These are phyloP conservation scores for Naganishia vishniacii DNA, from an alignment of 768 basidiomycete species.

Conservation along the genomic window DNA sequence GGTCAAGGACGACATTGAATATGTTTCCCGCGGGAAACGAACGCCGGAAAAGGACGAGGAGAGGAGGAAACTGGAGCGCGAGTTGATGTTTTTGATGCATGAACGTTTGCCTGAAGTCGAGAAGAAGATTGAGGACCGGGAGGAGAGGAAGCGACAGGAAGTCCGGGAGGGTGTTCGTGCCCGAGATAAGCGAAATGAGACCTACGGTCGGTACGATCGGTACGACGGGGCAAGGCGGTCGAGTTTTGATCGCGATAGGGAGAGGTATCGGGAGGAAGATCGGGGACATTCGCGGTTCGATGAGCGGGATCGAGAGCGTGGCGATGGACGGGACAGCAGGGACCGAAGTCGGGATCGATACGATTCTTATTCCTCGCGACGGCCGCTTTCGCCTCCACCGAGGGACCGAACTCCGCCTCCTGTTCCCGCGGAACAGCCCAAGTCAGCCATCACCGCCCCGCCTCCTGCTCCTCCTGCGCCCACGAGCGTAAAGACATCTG, in stretches of 20 bases:
- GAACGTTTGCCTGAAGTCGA: slow-evolving; percentile 88
- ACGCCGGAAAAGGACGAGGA: slow-evolving; percentile 75
- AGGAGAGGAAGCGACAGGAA: slow-evolving; percentile 69
- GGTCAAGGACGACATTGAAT: slow-evolving; percentile 86
- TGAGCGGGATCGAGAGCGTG: slow-evolving; percentile 52
- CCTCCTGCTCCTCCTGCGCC: slow-evolving; percentile 57
- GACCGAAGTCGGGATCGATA: slow-evolving; percentile 37
- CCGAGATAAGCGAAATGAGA: slow-evolving; percentile 74
- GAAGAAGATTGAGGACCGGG: slow-evolving; percentile 69
- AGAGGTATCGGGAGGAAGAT: slow-evolving; percentile 53
- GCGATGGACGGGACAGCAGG: slow-evolving; percentile 46
- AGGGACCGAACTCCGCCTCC: slow-evolving; percentile 52
- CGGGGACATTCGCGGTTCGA: slow-evolving; percentile 50
- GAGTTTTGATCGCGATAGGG: slow-evolving; percentile 34
- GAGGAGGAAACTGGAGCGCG: slow-evolving; percentile 75
- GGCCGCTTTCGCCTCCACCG: slow-evolving; percentile 38
- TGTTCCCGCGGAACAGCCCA: slow-evolving; percentile 41
- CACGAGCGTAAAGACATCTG: slow-evolving; percentile 48
- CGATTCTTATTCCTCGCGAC: slow-evolving; percentile 45
- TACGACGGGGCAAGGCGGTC: slow-evolving; percentile 27
- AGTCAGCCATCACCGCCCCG: slow-evolving; percentile 36
- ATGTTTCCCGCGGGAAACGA: slow-evolving; percentile 69
- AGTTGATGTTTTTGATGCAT: slow-evolving; percentile 77
- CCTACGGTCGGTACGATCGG: slow-evolving; percentile 54
- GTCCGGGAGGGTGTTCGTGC: slow-evolving; percentile 71